Percentiles rank a stretch among this genome's conserved stretches.
Evolutionary conservation across 2,329 filamentous ascomycete genomes (phyloP).

Genomic region (Neopestalotiopsis sp.): DNA sequence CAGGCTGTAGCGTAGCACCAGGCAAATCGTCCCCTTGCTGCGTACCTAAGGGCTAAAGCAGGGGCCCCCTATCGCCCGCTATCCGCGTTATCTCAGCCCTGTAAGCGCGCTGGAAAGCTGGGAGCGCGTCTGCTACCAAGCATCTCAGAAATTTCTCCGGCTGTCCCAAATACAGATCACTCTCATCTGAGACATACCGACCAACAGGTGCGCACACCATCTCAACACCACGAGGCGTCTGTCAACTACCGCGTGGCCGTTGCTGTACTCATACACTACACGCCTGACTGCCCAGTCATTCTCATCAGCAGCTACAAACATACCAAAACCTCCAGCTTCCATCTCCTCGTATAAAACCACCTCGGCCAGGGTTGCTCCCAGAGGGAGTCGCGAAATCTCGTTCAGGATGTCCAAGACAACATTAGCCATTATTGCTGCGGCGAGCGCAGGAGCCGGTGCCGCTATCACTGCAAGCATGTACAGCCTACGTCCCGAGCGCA

Average conservation of each 20-base stretch:
- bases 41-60: neutral
- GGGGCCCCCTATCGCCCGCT: slow-evolving; percentile 3
- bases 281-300: slow-evolving; percentile 13
- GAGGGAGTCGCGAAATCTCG: slow-evolving; percentile 17
- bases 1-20: neutral
- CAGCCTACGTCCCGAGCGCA: slow-evolving; percentile 54
- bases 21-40: neutral
- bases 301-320: neutral
- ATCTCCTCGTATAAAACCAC: slow-evolving; percentile 16
- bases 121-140: neutral
- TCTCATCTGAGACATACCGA: slow-evolving; percentile 10
- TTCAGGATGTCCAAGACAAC: slow-evolving; percentile 78
- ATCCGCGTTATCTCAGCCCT: slow-evolving; percentile 8
- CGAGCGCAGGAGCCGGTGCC: slow-evolving; percentile 78
- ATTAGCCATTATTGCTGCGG: slow-evolving; percentile 74
- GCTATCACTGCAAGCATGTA: slow-evolving; percentile 74
- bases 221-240: slow-evolving; percentile 16
- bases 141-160: slow-evolving; percentile 11
- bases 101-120: neutral
- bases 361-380: slow-evolving; percentile 17
- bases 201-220: slow-evolving; percentile 14
- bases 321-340: neutral
- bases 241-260: slow-evolving; percentile 14
- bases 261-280: slow-evolving; percentile 14
- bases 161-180: neutral